Evolutionary conservation across 129 eudicot species (phyloP).

Genomic region (Gnaphalium uliginosum): DNA sequence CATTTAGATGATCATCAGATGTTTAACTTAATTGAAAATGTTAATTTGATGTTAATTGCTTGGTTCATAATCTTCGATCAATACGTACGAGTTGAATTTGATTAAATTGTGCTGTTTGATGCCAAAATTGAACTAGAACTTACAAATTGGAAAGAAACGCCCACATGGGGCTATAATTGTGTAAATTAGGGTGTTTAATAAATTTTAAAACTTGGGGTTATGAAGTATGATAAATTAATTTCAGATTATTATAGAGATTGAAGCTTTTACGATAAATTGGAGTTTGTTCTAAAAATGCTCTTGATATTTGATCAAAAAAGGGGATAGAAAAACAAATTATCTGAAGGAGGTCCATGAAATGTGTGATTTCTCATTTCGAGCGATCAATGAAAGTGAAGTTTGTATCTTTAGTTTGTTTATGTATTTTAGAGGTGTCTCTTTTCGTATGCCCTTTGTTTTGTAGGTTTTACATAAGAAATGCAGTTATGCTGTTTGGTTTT

Average conservation of each 20-base stretch:
- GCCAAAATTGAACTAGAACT: background rate
- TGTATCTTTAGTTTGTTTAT: too few species aligned
- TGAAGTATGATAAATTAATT: background rate
- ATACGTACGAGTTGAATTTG: background rate
- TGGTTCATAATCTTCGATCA: background rate
- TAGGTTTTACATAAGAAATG: too few species aligned
- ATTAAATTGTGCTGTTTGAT: background rate
- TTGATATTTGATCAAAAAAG: background rate
- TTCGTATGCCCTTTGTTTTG: too few species aligned
- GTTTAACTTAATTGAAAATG: background rate
- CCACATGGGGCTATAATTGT: background rate
- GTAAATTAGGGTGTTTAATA: background rate
- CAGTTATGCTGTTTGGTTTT: background rate
- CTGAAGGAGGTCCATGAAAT: background rate
- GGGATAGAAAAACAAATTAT: background rate
- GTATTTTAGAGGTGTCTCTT: too few species aligned
- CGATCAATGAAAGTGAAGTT: too few species aligned
- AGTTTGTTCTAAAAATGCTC: background rate
- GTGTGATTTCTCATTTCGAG: background rate
- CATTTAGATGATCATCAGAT: background rate
- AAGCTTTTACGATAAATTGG: background rate
- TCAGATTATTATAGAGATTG: background rate
- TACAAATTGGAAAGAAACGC: background rate
- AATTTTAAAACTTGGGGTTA: background rate
- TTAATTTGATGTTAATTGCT: background rate